Base-by-base conservation (phyloP, 352 stramenopile species). In the Phytophthora sojae region DNA sequence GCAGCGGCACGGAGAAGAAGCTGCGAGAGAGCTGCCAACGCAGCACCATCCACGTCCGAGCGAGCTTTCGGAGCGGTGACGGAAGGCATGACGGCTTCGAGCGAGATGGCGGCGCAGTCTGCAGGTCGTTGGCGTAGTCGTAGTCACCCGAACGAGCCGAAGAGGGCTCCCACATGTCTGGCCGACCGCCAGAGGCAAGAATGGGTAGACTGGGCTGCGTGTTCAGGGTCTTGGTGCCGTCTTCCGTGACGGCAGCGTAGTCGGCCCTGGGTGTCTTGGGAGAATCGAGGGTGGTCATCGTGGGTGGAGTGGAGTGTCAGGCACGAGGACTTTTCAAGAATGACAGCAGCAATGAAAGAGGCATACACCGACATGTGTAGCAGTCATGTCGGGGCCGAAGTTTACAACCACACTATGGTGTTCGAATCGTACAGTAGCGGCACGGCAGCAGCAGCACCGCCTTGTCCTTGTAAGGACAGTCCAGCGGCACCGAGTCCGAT, bases 1-100 rank as follows among this genome's bases (percentile, higher is more conserved):
- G 69, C 17, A 83, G 23, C 6, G 73, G 62, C 32, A 67, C 53
- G 2, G 73, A 55, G 59, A 81, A 83, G n/a, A 83, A 51, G 50
- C 56, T 75, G 21, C 60, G 42, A 8, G 73, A 35, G 0, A 83
- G 54, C 15, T 61, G 57, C 67, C 67, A 83, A 17, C 76, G 76
- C 15, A 81, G 7, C 8, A 70, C 59, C 39, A 70, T 55, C 76
- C 76, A 83, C 14, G 29, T 56, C 1, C 72, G 62, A 11, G 39
- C 61, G 47, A 76, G n/a, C 39, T 64, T 74, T 0, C 39, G 71
- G 8, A 79, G 45, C 6, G 51, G 59, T 0, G 69, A 71, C 26
- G 52, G 54, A 45, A 53, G 26, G 6, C 53, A 52, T 2, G 53
- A 61, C 8, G 44, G 12, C 11, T 51, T 69, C 9, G 56, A 39